Base-by-base conservation (phyloP, 495 filamentous ascomycete genomes). In the Xylaria bambusicola region DNA sequence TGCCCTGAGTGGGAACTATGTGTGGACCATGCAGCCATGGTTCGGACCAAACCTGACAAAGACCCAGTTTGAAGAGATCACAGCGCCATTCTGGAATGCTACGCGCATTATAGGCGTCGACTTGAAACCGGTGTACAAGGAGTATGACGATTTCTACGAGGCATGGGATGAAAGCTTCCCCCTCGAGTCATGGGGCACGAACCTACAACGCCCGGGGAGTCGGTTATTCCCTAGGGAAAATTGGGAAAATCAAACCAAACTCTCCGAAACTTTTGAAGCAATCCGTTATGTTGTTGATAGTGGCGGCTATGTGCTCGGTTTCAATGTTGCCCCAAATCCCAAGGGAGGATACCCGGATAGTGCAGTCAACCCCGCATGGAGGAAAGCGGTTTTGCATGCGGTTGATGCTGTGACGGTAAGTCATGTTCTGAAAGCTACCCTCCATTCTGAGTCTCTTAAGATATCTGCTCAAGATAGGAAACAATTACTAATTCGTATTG, bases 191-290 rank as follows among this genome's bases (percentile, higher is more conserved):
- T 77, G 81, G 45, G 81, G 73, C 12, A 66, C 62, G 0, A 66
- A 70, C 21, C 63, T 68, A 61, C 71, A 64, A 29, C 73, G 73
- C 56, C 66, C 71, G 7, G 81, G 71, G 12, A 77, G 74, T 12
- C 81, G 82, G 17, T 77, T 84, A 6, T 82, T 84, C 66, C 82
- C 82, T 2, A 71, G 72, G 17, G 71, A 67, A 13, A 80, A 82
- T 65, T 84, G 75, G 67, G 68, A 70, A 18, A 55, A 67, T 44
- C 26, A 58, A 3, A 52, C 67, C 13, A 70, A 71, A 12, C 66
- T 77, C 31, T 74, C 77, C 60, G 63, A 66, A 2, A 83, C 80
- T 17, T 70, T 82, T 33, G 69, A 71, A 6, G 75, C 76, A 2
- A 73, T 82, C 26, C 73, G 74, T 6, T 60, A 75, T 47, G 78